These are phyloP conservation scores for Hymenoscyphus salicellus DNA, from an alignment of 2,329 filamentous ascomycete genomes.

Conservation along the genomic window DNA sequence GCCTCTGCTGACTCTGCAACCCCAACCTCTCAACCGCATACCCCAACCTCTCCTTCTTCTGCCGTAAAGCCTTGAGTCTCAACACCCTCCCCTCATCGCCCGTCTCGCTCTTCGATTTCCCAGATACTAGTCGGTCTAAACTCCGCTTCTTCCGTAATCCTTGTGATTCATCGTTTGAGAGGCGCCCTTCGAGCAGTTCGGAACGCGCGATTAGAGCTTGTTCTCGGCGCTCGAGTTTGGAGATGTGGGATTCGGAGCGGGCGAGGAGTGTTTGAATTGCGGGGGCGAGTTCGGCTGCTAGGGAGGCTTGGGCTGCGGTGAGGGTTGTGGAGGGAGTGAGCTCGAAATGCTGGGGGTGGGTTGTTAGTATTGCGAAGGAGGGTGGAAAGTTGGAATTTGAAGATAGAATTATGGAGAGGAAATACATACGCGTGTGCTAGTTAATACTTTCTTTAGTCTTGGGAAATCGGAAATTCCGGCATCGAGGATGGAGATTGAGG, in stretches of 20 bases:
- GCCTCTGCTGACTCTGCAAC: constrained; percentile 64
- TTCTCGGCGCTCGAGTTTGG: constrained; percentile 65
- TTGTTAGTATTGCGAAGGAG: neutral
- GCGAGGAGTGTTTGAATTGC: constrained; percentile 63
- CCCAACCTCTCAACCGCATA: constrained; percentile 68
- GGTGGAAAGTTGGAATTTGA: neutral
- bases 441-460: constrained; percentile 37
- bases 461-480: constrained; percentile 36
- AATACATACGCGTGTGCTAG: constrained; percentile 35
- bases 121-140: constrained; percentile 41
- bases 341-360: constrained; percentile 61
- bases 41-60: constrained; percentile 68
- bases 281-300: constrained; percentile 69
- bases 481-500: constrained; percentile 31
- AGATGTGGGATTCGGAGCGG: constrained; percentile 61
- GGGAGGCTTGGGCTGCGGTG: constrained; percentile 59
- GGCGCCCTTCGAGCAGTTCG: constrained; percentile 62
- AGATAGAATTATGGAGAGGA: neutral
- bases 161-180: constrained; percentile 45
- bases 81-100: constrained; percentile 27
- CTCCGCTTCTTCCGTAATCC: constrained; percentile 32
- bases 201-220: constrained; percentile 62
- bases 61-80: constrained; percentile 59
- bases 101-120: constrained; percentile 20
- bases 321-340: constrained; percentile 66